Evolutionary conservation across 1,284 basidiomycete genomes (phyloP), one percentile per base, ranked within the genome.

Genomic region (Apiotrichum sp.): DNA sequence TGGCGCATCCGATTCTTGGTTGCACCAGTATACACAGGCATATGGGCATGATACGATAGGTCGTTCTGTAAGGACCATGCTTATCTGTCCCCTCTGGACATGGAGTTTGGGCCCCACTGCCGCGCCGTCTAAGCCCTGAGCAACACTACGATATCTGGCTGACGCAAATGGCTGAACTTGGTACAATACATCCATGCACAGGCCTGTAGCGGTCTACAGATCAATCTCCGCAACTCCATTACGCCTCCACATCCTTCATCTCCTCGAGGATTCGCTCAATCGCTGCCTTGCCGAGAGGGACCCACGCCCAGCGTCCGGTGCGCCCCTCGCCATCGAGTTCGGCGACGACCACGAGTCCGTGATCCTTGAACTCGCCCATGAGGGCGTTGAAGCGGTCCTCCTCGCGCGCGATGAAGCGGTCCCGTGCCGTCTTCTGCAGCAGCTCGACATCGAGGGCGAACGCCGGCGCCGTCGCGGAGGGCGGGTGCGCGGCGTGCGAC

Each of bases 321-420:
- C 71, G 63, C 7, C 69, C 68, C 34, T 76, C 58, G 59, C 66
- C 58, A 71, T 77, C 63, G 68, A 65, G 49, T n/a, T 59, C 58
- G 6, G 80, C 79, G 14, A 78, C 76, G 14, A 88, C 78, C 13
- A 96, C 84, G 64, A 96, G 72, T 2, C 84, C 84, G 66, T 97
- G 93, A 72, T 97, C 93, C 65, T 83, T 83, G 73, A 93, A 96
- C 75, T 97, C 93, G 31, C 85, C 85, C 50, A 96, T 77, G 35
- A 93, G 78, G 7, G 89, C 83, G 35, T 87, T 81, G 69, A 93
- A 79, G 43, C 90, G 82, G 13, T 86, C 88, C 65, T 93, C 89
- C 69, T 85, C 91, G 47, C 87, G 86, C 6, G 91, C 91, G 51
- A 95, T 83, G 66, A 96, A 93, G 45, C 87, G 81, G 53, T 89